Evolutionary conservation across 148 eudicot species (phyloP).

Genomic region (Hydrangea macrophylla): DNA sequence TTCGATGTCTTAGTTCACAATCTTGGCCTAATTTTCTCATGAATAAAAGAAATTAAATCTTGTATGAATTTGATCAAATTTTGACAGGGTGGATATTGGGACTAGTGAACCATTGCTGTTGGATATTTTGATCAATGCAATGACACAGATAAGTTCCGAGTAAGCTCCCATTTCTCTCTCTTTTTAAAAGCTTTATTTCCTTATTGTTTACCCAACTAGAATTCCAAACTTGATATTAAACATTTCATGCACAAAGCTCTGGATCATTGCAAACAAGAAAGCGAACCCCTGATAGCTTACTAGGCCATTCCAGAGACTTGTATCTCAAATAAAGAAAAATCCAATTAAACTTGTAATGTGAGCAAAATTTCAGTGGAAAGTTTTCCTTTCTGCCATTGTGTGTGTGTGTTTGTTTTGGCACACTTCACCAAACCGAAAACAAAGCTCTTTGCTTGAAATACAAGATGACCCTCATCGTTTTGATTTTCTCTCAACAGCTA

Average conservation of each 20-base stretch:
- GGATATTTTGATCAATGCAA: conserved; percentile 75
- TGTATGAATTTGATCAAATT: conserved; percentile 3
- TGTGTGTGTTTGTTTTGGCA: too few species aligned
- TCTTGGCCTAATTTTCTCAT: not conserved
- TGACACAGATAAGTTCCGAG: conserved; percentile 94
- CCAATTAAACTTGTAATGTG: too few species aligned
- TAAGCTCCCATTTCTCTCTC: conserved; percentile 38
- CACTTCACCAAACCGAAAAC: not conserved
- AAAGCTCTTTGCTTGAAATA: not conserved
- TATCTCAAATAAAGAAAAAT: too few species aligned
- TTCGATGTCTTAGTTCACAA: conserved; percentile 6
- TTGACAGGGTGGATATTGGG: conserved; percentile 89
- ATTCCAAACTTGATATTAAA: too few species aligned
- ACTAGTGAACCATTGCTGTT: conserved; percentile 74
- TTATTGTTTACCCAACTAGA: not conserved
- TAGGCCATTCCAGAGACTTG: too few species aligned
- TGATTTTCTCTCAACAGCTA: conserved; percentile 37
- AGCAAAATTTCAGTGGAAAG: too few species aligned
- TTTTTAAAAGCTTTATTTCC: not conserved
- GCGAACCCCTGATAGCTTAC: not conserved
- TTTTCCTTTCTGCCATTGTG: too few species aligned
- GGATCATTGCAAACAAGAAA: not conserved
- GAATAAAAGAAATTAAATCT: not conserved
- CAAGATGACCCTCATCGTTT: not conserved
- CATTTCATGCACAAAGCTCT: not conserved